Evolutionary conservation across 257 asterid genomes (phyloP).

Genomic region (Knoxia roxburghii): DNA sequence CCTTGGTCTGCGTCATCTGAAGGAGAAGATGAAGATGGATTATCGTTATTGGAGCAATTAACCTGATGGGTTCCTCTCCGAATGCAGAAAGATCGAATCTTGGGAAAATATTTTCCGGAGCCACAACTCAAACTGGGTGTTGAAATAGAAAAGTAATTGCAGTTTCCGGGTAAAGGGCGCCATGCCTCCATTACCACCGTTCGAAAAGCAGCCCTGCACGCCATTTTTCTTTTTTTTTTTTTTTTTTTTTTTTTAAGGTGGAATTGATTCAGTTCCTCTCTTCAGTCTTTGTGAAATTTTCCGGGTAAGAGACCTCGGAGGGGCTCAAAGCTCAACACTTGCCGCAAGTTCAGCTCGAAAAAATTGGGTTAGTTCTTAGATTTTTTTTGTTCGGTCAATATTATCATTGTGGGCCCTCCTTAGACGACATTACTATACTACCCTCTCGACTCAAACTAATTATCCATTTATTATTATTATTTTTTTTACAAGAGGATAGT

Average conservation of each 20-base stretch:
- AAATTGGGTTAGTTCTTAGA: background rate
- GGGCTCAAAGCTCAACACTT: background rate
- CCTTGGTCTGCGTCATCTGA: constrained; percentile 58
- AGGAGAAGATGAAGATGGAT: constrained; percentile 23
- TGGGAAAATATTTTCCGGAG: constrained; percentile 25
- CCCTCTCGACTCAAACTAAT: too few species aligned
- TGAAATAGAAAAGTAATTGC: constrained; percentile 23
- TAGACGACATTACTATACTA: background rate
- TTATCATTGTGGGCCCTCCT: background rate
- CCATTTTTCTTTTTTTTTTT: constrained; percentile 37
- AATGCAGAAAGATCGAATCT: constrained; percentile 23
- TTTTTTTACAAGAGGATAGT: too few species aligned
- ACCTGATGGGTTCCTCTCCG: constrained; percentile 22
- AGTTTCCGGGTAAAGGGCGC: constrained; percentile 36
- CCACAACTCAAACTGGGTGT: constrained; percentile 27
- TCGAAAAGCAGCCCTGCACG: constrained; percentile 47
- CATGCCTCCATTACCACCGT: constrained; percentile 49
- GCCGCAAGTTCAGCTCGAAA: constrained; percentile 4
- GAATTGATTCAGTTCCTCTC: too few species aligned
- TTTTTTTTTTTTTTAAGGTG: background rate
- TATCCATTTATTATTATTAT: too few species aligned
- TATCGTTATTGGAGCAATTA: constrained; percentile 42
- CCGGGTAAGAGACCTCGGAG: too few species aligned
- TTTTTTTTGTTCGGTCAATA: background rate
- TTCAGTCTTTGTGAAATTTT: too few species aligned